phyloP scores from a whole-genome alignment of 2,329 filamentous ascomycete genomes.

The Chrysoporthe puriensis region DNA sequence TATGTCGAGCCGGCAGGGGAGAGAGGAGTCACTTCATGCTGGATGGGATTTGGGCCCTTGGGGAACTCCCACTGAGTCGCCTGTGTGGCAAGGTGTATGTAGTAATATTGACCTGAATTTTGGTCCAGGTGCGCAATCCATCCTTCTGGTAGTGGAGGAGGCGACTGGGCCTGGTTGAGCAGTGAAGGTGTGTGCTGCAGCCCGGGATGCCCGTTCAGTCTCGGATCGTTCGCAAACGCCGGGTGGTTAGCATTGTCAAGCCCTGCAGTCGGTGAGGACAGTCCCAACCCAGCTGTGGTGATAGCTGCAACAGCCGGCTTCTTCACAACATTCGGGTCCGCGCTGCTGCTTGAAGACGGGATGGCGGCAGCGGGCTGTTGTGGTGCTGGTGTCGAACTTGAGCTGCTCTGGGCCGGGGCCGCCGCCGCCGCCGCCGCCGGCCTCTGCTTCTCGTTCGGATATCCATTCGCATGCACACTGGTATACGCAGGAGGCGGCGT shows the following conservation, averaged over 20 bases:
- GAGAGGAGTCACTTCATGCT: constrained; percentile 78
- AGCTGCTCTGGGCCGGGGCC: constrained; percentile 26
- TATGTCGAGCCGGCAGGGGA: constrained; percentile 81
- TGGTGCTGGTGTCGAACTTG: constrained; percentile 36
- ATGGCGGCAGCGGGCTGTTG: constrained; percentile 30
- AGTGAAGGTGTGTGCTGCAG: constrained; percentile 51
- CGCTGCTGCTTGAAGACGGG: constrained; percentile 29
- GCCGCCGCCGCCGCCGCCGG: constrained; percentile 33
- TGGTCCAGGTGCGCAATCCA: constrained; percentile 98
- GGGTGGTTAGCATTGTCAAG: constrained; percentile 73
- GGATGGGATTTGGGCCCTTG: constrained; percentile 88
- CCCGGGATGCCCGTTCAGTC: constrained; percentile 51
- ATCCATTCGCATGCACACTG: constrained; percentile 62
- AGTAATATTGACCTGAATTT: constrained; percentile 97
- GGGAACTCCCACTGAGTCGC: constrained; percentile 99
- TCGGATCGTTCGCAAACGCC: constrained; percentile 85
- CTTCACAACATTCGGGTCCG: constrained; percentile 33
- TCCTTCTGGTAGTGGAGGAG: constrained; percentile 91
- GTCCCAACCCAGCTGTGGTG: constrained; percentile 36
- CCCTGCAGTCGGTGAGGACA: constrained; percentile 47
- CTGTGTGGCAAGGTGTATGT: constrained; percentile 93
- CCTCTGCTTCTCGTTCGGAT: constrained; percentile 79
- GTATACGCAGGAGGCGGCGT: constrained; percentile 96
- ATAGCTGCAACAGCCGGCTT: constrained; percentile 36
- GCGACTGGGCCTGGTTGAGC: constrained; percentile 69